phyloP scores from a whole-genome alignment of 1,284 basidiomycete species.

The Malassezia yamatoensis region DNA sequence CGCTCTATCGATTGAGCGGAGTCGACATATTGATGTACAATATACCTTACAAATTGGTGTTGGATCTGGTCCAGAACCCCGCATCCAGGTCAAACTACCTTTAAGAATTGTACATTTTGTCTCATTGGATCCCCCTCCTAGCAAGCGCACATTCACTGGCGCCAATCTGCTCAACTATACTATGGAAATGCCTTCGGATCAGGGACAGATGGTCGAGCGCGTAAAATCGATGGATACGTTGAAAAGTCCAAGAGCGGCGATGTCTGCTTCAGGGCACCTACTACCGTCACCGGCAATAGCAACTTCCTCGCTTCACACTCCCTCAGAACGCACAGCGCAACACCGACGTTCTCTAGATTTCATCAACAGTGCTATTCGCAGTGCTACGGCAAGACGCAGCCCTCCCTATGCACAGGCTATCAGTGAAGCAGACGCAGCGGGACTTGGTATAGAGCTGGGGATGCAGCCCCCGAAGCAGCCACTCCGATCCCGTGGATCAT shows the following conservation, averaged over 20 bases:
- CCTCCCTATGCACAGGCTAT: constrained; percentile 4
- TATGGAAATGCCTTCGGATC: constrained; percentile 1
- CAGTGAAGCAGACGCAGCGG: constrained; percentile 21
- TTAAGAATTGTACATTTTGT: constrained; percentile 66
- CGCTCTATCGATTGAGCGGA: constrained; percentile 63
- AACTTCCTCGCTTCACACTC: neutral
- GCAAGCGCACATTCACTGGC: constrained; percentile 18
- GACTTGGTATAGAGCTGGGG: constrained; percentile 33
- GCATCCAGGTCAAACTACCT: constrained; percentile 56
- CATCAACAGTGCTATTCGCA: constrained; percentile 46
- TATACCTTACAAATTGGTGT: constrained; percentile 66
- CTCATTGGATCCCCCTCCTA: constrained; percentile 66
- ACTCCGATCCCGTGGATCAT: neutral
- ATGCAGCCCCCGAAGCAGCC: neutral
- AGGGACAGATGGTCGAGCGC: constrained; percentile 26
- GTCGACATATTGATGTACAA: constrained; percentile 67
- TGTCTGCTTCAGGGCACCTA: constrained; percentile 3
- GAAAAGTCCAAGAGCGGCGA: constrained; percentile 23
- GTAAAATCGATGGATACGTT: constrained; percentile 37
- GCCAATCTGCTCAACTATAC: constrained; percentile 3
- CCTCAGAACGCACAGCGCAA: constrained; percentile 17
- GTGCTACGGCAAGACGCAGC: constrained; percentile 40
- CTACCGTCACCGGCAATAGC: neutral
- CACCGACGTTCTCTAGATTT: constrained; percentile 47
- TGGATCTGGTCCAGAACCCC: constrained; percentile 54